These are phyloP conservation scores for Diaporthe longicolla DNA, from an alignment of 2,329 filamentous ascomycete genomes.

Conservation along the genomic window DNA sequence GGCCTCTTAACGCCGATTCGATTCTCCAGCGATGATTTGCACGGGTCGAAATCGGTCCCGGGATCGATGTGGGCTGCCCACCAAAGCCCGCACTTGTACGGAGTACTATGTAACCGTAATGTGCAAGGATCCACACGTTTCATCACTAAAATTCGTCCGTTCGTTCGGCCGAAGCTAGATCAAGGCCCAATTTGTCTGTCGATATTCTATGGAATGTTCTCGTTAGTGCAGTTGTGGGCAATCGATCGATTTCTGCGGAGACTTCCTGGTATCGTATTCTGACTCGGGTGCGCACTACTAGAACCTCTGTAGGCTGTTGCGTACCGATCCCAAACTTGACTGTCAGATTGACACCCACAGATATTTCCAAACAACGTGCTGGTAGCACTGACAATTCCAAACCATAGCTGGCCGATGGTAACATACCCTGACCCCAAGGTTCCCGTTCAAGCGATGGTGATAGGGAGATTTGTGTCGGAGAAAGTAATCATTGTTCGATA, in stretches of 20 bases:
- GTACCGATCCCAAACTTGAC: background rate
- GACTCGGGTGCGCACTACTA: background rate
- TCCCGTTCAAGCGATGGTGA: too few species aligned
- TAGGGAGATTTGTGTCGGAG: too few species aligned
- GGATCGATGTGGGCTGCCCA: background rate
- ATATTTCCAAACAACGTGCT: background rate
- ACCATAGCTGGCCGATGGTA: background rate
- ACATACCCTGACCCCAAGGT: background rate
- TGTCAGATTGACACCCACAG: too few species aligned
- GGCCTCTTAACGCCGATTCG: background rate
- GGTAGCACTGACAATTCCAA: background rate
- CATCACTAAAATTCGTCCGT: background rate
- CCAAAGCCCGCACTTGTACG: background rate
- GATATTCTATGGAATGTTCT: background rate
- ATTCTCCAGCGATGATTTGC: background rate
- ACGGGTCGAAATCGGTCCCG: constrained; percentile 6
- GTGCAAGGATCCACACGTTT: background rate
- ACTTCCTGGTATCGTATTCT: background rate
- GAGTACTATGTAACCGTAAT: background rate
- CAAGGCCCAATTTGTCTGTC: too few species aligned
- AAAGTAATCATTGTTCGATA: background rate
- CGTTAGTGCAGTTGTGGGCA: background rate
- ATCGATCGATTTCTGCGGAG: background rate
- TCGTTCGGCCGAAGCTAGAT: background rate
- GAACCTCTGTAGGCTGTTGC: too few species aligned